Evolutionary conservation across 2,329 filamentous ascomycete species (phyloP).

Genomic region (Botrytis hyacinthi): DNA sequence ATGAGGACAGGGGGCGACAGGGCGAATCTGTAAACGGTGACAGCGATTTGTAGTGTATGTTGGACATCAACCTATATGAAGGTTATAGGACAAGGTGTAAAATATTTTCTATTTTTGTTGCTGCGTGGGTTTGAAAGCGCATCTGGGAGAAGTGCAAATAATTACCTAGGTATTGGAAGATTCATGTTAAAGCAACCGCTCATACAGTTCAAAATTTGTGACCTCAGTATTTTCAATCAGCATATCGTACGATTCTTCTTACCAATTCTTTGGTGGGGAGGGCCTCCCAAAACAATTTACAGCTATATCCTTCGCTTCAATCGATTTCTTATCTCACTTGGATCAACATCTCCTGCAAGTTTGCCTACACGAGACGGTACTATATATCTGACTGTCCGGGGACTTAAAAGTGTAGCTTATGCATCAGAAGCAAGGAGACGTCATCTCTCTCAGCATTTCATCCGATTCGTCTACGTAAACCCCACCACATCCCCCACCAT

Average conservation of each 20-base stretch:
- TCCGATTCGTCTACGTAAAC: not conserved
- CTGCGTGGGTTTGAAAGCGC: not conserved
- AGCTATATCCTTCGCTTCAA: not conserved
- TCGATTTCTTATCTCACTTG: not conserved
- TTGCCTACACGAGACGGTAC: not conserved
- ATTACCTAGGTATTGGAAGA: not conserved
- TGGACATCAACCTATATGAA: not conserved
- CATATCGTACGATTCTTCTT: not conserved
- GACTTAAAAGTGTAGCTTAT: not conserved
- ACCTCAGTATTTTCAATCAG: not conserved
- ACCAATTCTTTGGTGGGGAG: not conserved
- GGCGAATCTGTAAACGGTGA: not conserved
- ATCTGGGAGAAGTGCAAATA: too few relatives aligned
- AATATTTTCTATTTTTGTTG: not conserved
- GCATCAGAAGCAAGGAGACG: not conserved
- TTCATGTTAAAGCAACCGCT: not conserved
- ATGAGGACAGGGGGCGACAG: constrained; percentile 25
- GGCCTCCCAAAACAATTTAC: not conserved
- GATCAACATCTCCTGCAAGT: not conserved
- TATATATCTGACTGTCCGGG: not conserved
- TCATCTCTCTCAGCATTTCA: not conserved
- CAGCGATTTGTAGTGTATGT: not conserved
- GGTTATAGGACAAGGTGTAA: not conserved
- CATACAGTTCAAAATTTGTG: not conserved
- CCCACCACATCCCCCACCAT: constrained; percentile 65